Evolutionary conservation across 1,139 yeast genomes (phyloP).

Genomic region (Scheffersomyces lignicola): DNA sequence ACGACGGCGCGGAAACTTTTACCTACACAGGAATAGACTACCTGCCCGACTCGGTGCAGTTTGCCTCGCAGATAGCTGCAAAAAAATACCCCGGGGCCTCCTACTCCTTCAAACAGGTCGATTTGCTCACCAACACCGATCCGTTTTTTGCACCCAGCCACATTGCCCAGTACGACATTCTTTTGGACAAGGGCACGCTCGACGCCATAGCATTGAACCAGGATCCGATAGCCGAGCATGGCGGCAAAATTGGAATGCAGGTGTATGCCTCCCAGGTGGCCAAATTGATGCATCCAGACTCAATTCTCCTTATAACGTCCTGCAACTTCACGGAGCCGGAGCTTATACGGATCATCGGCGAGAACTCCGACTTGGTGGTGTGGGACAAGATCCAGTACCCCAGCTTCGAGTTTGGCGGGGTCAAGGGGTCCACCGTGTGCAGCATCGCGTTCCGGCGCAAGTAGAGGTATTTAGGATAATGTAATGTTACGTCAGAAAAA

Average conservation of each 20-base stretch:
- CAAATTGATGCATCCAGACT: slow-evolving; percentile 53
- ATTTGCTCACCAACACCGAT: slow-evolving; percentile 37
- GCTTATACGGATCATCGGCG: slow-evolving; percentile 53
- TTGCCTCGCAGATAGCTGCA: slow-evolving; percentile 61
- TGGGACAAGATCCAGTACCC: slow-evolving; percentile 77
- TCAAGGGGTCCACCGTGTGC: slow-evolving; percentile 82
- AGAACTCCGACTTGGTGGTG: slow-evolving; percentile 37
- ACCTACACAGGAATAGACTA: slow-evolving; percentile 74
- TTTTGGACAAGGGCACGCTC: slow-evolving; percentile 90
- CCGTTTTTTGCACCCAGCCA: slow-evolving; percentile 34
- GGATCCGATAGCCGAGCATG: slow-evolving; percentile 37
- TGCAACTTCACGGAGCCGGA: slow-evolving; percentile 91
- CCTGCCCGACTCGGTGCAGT: slow-evolving; percentile 71
- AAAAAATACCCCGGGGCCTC: slow-evolving; percentile 33
- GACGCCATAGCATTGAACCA: slow-evolving; percentile 95
- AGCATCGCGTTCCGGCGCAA: slow-evolving; percentile 69
- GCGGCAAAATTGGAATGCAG: slow-evolving; percentile 53
- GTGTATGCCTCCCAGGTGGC: slow-evolving; percentile 65
- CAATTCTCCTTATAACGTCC: slow-evolving; percentile 79
- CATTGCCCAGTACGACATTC: slow-evolving; percentile 55
- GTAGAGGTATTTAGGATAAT: too few species aligned
- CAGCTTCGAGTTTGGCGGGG: slow-evolving; percentile 84
- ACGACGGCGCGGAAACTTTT: slow-evolving; percentile 41
- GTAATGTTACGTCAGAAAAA: too few species aligned
- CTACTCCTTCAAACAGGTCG: slow-evolving; percentile 48